Evolutionary conservation across 2,329 filamentous ascomycete genomes (phyloP).

Genomic region (Apiospora arundinis): DNA sequence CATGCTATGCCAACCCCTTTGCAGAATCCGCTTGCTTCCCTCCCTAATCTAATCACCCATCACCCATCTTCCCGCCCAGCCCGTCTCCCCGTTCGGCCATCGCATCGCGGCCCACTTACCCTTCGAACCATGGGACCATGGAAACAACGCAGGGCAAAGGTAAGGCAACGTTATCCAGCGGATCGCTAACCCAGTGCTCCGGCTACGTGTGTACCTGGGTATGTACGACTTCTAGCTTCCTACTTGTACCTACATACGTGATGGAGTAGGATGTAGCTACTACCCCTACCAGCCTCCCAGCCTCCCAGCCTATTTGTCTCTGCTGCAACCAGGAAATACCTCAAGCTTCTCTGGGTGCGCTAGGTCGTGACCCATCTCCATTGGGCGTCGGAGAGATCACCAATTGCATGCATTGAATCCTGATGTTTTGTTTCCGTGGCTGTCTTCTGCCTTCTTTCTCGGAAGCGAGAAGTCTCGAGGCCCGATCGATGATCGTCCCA

Average conservation of each 20-base stretch:
- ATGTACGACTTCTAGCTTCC: background rate
- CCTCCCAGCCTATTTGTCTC: too few species aligned
- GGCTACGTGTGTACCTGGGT: constrained; percentile 8
- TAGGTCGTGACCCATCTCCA: background rate
- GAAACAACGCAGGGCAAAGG: background rate
- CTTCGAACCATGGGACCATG: background rate
- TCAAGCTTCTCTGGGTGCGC: too few species aligned
- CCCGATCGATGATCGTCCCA: background rate
- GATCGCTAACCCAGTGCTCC: background rate
- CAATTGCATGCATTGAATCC: constrained; percentile 12
- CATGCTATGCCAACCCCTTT: background rate
- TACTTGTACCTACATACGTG: too few species aligned
- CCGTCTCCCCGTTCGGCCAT: background rate
- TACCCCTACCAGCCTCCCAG: too few species aligned
- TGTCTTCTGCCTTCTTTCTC: background rate
- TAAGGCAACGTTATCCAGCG: constrained; percentile 7
- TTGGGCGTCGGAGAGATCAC: background rate
- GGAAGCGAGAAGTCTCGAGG: background rate
- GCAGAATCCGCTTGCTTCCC: background rate
- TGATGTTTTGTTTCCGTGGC: background rate
- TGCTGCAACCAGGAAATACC: background rate
- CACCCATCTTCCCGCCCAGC: constrained; percentile 1
- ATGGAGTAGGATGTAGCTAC: too few species aligned
- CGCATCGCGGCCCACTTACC: background rate
- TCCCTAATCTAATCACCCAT: background rate